Evolutionary conservation across 192 early-diverging fungal species (phyloP).

Genomic region (Entophlyctis luteolus): DNA sequence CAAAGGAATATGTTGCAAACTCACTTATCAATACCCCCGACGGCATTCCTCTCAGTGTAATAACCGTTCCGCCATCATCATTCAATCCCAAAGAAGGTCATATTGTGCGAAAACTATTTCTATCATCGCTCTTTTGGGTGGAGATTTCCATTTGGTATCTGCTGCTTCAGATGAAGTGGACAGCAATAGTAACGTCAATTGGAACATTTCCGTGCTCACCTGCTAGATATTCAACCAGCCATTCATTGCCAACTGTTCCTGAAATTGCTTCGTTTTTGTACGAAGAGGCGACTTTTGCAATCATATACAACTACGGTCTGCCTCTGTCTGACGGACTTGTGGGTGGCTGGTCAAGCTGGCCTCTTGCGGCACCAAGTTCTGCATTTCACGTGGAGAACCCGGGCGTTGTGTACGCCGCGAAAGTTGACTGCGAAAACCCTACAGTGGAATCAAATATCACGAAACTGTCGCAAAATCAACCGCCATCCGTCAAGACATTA

Average conservation of each 20-base stretch:
- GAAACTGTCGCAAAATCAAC: too few relatives aligned
- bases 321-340: slow-evolving; percentile 21
- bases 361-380: background rate
- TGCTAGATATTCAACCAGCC: too few relatives aligned
- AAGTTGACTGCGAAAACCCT: background rate
- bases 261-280: background rate
- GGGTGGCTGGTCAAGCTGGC: slow-evolving; percentile 19
- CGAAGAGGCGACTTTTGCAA: background rate
- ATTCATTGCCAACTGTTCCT: background rate
- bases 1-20: slow-evolving; percentile 16
- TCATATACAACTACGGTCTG: slow-evolving; percentile 19
- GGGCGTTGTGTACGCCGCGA: slow-evolving; percentile 1
- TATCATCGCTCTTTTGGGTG: background rate
- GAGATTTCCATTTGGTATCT: slow-evolving; percentile 10
- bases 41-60: background rate
- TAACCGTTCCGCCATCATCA: background rate
- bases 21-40: background rate
- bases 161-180: slow-evolving; percentile 4
- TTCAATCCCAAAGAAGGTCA: background rate
- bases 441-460: background rate
- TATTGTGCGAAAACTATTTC: background rate
- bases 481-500: too few relatives aligned
- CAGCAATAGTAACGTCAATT: background rate
- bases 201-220: slow-evolving; percentile 11
- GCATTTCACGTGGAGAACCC: background rate